Conservation (phyloP, 2,329 filamentous ascomycete species). For the Grosmannia serpens region DNA sequence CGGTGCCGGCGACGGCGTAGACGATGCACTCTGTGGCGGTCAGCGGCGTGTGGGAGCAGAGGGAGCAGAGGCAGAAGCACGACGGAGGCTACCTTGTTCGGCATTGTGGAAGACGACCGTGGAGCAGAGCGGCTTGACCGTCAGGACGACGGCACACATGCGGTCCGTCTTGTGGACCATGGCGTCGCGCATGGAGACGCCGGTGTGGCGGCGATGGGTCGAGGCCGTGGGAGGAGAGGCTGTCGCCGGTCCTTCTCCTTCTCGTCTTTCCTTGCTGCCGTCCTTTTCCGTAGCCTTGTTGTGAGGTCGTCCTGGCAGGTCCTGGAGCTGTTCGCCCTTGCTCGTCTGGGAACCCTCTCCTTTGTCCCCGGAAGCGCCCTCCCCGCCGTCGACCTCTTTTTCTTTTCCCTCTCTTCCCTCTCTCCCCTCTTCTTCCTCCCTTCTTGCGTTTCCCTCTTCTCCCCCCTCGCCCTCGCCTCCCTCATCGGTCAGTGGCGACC, state of each 20-base stretch:
- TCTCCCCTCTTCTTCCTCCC: neutral
- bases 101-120: constrained; percentile 60
- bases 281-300: neutral
- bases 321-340: too few relatives aligned
- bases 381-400: too few relatives aligned
- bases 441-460: neutral
- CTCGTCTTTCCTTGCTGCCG: neutral
- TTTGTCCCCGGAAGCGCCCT: too few relatives aligned
- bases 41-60: neutral
- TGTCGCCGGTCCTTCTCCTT: too few relatives aligned
- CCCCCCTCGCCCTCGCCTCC: neutral
- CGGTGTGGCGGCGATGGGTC: neutral
- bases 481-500: constrained; percentile 17
- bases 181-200: constrained; percentile 28
- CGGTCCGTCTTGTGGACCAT: constrained; percentile 52
- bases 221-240: neutral
- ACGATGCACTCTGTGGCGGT: constrained; percentile 49
- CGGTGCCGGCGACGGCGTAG: constrained; percentile 50
- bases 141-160: constrained; percentile 58
- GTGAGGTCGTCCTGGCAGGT: neutral
- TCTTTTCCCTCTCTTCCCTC: neutral
- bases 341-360: too few relatives aligned
- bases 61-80: neutral
- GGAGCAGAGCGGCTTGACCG: constrained; percentile 48
- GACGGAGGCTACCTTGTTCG: constrained; percentile 41